These are phyloP conservation scores for Pyrenochaeta sp. DNA, from an alignment of 2,329 filamentous ascomycete species.

Conservation along the genomic window DNA sequence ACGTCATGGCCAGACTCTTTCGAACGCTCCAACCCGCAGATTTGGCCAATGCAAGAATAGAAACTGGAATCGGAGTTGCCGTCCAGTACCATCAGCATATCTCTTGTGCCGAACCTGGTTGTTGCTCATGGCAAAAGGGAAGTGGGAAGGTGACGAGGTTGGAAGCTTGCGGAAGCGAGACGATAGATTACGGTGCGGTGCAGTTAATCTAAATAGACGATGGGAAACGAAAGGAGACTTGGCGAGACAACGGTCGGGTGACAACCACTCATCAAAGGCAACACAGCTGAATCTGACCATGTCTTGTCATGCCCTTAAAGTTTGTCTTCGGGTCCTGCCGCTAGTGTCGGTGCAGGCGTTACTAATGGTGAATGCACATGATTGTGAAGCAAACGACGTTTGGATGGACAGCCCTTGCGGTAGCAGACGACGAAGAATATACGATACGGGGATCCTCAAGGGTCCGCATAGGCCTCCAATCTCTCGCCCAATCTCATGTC, in stretches of 20 bases:
- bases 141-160: conserved; percentile 1
- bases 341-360: too few relatives aligned
- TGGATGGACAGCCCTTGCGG: too few relatives aligned
- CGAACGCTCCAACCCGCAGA: not conserved
- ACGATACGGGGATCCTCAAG: too few relatives aligned
- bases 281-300: conserved; percentile 3
- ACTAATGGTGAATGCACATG: too few relatives aligned
- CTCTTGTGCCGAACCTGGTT: not conserved
- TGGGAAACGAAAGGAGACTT: conserved; percentile 5
- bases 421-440: too few relatives aligned
- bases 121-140: not conserved
- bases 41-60: not conserved
- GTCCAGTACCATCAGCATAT: not conserved
- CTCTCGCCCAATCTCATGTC: too few relatives aligned
- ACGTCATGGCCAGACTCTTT: conserved; percentile 5
- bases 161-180: conserved; percentile 13
- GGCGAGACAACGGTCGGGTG: conserved; percentile 10
- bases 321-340: too few relatives aligned
- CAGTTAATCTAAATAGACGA: conserved; percentile 27
- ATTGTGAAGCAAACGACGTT: too few relatives aligned
- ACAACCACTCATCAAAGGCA: conserved; percentile 1
- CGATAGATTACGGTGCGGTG: conserved; percentile 13
- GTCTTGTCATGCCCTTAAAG: conserved; percentile 1
- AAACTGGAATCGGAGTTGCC: conserved; percentile 1
- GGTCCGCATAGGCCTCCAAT: too few relatives aligned